These are phyloP conservation scores for Curvularia lunata DNA, from an alignment of 2,329 filamentous ascomycete species.

Conservation along the genomic window DNA sequence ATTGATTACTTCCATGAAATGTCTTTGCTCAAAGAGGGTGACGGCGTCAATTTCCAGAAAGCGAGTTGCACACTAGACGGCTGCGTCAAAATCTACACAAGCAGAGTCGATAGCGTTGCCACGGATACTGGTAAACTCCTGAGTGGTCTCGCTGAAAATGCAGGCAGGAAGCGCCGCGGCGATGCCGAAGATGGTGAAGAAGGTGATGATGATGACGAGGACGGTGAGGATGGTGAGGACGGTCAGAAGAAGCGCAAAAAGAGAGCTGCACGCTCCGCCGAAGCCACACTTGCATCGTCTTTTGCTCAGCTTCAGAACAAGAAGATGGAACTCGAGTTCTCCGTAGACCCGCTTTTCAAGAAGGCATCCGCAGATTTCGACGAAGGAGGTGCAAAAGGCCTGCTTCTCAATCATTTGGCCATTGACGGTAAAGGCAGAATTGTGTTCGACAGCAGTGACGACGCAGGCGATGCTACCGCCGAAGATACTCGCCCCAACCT, in stretches of 20 bases:
- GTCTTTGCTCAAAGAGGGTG: constrained; percentile 93
- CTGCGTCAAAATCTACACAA: constrained; percentile 99
- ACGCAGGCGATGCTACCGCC: constrained; percentile 64
- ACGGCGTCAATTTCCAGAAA: constrained; percentile 98
- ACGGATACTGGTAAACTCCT: constrained; percentile 95
- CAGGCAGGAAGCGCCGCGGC: constrained; percentile 61
- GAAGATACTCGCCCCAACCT: constrained; percentile 53
- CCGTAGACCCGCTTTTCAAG: constrained; percentile 98
- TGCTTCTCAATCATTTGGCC: constrained; percentile 94
- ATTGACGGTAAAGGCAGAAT: constrained; percentile 92
- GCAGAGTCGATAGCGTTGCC: constrained; percentile 95
- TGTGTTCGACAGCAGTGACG: constrained; percentile 97
- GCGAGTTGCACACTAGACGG: constrained; percentile 97
- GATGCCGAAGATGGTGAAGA: constrained; percentile 45
- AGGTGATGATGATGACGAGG: constrained; percentile 69
- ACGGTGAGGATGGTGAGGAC: constrained; percentile 64
- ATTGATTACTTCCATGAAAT: constrained; percentile 99
- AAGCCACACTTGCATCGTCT: constrained; percentile 88
- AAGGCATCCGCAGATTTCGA: constrained; percentile 98
- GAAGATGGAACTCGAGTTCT: constrained; percentile 96
- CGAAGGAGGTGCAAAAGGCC: constrained; percentile 93
- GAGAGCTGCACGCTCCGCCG: constrained; percentile 82
- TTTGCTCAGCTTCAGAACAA: constrained; percentile 91
- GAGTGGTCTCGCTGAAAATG: constrained; percentile 89
- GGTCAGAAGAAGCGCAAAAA: constrained; percentile 70